Conservation (phyloP, 2,329 filamentous ascomycete genomes). For the Cladosporium sp. region DNA sequence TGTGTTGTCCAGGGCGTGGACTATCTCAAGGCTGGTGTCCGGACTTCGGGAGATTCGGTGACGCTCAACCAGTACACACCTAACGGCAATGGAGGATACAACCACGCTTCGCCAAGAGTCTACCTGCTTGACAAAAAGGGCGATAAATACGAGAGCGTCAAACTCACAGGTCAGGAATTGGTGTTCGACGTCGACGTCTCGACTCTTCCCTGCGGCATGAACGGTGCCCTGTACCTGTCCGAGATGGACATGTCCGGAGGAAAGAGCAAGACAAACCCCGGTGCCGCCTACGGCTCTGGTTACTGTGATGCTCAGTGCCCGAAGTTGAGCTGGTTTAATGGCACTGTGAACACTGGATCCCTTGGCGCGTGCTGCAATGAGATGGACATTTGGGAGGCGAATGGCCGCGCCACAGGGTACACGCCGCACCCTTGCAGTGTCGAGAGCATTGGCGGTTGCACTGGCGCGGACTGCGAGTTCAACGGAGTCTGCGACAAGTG, state of each 20-base stretch:
- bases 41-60: constrained; percentile 43
- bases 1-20: constrained; percentile 51
- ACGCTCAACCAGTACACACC: constrained; percentile 32
- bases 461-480: constrained; percentile 51
- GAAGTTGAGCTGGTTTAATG: constrained; percentile 4
- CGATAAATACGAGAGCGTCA: constrained; percentile 57
- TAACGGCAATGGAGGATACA: constrained; percentile 6
- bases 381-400: constrained; percentile 61
- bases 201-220: constrained; percentile 60
- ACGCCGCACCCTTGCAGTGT: constrained; percentile 58
- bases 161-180: constrained; percentile 60
- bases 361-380: constrained; percentile 43
- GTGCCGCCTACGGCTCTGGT: constrained; percentile 53
- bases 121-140: constrained; percentile 56
- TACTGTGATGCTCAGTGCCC: constrained; percentile 46
- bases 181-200: constrained; percentile 66
- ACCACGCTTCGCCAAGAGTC: constrained; percentile 36
- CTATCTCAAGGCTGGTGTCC: constrained; percentile 49
- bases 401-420: constrained; percentile 56
- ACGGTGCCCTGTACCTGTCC: constrained; percentile 63
- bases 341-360: constrained; percentile 40
- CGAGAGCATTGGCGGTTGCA: constrained; percentile 44
- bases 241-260: constrained; percentile 58
- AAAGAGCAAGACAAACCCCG: constrained; percentile 34
- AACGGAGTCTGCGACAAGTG: constrained; percentile 59